Evolutionary conservation across 805 yeast genomes (phyloP).

Genomic region (Pichia cabralensis): DNA sequence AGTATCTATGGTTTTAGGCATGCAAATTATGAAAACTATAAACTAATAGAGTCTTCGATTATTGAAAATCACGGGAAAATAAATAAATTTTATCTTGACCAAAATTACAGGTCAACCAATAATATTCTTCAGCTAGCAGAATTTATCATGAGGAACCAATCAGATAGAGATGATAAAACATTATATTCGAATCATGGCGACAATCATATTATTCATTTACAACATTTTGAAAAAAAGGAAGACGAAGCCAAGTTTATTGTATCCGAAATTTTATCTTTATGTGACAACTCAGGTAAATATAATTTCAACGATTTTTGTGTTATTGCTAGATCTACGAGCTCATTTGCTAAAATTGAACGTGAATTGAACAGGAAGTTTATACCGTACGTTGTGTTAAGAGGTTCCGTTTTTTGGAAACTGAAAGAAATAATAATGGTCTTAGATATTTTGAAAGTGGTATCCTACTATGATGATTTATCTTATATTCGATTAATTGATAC

Average conservation of each 20-base stretch:
- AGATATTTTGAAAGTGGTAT: constrained; percentile 54
- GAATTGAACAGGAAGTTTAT: constrained; percentile 45
- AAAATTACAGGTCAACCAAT: constrained; percentile 75
- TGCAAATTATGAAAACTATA: constrained; percentile 64
- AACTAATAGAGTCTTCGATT: constrained; percentile 36
- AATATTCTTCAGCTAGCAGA: constrained; percentile 59
- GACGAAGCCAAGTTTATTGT: constrained; percentile 55
- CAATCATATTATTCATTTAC: no score
- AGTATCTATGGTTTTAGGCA: constrained; percentile 84
- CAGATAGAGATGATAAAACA: constrained; percentile 31
- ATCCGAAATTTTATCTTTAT: constrained; percentile 44
- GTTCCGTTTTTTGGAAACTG: constrained; percentile 72
- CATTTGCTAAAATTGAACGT: constrained; percentile 50
- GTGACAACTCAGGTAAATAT: no score
- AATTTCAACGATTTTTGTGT: constrained; percentile 58
- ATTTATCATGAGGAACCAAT: constrained; percentile 51
- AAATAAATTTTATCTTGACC: constrained; percentile 36
- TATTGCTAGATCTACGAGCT: constrained; percentile 56
- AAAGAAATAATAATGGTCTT: constrained; percentile 55
- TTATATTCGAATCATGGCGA: constrained; percentile 46
- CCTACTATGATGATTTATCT: constrained; percentile 55
- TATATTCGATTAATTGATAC: constrained; percentile 43
- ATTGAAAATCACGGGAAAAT: constrained; percentile 9
- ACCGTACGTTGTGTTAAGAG: constrained; percentile 62
- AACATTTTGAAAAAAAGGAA: no score